These are phyloP conservation scores for Solanum habrochaites DNA, from an alignment of 257 asterid genomes.

Conservation along the genomic window DNA sequence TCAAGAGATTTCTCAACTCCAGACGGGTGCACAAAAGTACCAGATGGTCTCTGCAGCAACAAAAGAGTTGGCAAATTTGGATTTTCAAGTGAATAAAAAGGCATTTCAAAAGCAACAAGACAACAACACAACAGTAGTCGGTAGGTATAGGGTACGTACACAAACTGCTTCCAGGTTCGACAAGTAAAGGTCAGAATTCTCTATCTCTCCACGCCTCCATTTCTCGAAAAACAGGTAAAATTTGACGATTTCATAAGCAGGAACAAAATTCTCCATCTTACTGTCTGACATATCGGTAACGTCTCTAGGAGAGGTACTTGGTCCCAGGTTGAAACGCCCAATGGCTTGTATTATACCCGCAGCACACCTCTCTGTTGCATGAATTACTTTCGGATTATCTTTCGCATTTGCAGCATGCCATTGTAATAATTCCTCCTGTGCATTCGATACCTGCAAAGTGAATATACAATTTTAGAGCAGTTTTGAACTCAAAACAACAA, in stretches of 20 bases:
- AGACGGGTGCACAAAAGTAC: slow-evolving; percentile 59
- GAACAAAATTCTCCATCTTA: slow-evolving; percentile 52
- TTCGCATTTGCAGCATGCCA: slow-evolving; percentile 87
- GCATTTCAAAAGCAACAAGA: neutral
- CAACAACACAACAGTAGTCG: neutral
- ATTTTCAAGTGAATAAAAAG: neutral
- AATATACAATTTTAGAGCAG: neutral
- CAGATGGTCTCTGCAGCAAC: slow-evolving; percentile 49
- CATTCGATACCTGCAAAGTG: slow-evolving; percentile 61
- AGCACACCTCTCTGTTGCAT: slow-evolving; percentile 92
- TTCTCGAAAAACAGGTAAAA: slow-evolving; percentile 63
- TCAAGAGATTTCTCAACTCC: slow-evolving; percentile 53
- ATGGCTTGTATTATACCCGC: slow-evolving; percentile 94
- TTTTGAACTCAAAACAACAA: neutral
- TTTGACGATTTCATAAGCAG: slow-evolving; percentile 78
- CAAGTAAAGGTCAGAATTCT: slow-evolving; percentile 54
- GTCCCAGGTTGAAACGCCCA: slow-evolving; percentile 82
- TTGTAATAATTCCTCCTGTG: slow-evolving; percentile 89
- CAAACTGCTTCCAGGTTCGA: slow-evolving; percentile 54
- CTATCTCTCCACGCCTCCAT: slow-evolving; percentile 92
- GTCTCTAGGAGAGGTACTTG: slow-evolving; percentile 69
- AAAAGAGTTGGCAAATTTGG: neutral
- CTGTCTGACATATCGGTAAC: slow-evolving; percentile 40
- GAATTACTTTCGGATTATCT: slow-evolving; percentile 66
- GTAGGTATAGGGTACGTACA: slow-evolving; percentile 29